phyloP scores from a whole-genome alignment of 495 filamentous ascomycete genomes.

The Xylaria intraflava region DNA sequence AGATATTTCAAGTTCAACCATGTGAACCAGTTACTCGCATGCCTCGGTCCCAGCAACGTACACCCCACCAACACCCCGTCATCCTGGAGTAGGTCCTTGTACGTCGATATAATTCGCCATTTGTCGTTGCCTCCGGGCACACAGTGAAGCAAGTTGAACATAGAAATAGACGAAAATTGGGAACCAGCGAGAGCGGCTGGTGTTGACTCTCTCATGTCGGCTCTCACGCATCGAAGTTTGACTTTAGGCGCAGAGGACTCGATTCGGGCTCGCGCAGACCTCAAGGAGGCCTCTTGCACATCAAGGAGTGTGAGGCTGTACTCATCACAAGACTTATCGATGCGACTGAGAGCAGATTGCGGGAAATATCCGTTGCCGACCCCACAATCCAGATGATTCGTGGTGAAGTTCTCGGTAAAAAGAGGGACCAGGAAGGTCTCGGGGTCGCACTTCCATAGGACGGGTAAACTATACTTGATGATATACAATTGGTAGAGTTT shows the following conservation, averaged over 20 bases:
- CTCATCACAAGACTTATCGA: not conserved
- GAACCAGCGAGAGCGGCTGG: constrained; percentile 7
- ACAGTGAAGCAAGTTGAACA: constrained; percentile 39
- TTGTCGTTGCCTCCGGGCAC: constrained; percentile 21
- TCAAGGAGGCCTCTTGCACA: constrained; percentile 21
- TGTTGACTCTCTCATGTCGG: constrained; percentile 16
- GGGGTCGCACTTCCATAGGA: too few species aligned
- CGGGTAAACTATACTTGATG: too few species aligned
- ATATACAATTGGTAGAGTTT: too few species aligned
- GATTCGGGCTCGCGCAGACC: constrained; percentile 12
- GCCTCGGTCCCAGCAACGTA: constrained; percentile 28
- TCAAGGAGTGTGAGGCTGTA: constrained; percentile 26
- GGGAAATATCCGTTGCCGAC: constrained; percentile 35
- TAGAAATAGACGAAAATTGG: constrained; percentile 31
- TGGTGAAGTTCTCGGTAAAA: constrained; percentile 27
- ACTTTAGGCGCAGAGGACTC: not conserved
- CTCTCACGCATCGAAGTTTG: constrained; percentile 12
- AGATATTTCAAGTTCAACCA: constrained; percentile 26
- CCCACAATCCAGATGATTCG: constrained; percentile 35
- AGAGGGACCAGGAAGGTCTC: constrained; percentile 28
- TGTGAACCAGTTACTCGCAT: constrained; percentile 33
- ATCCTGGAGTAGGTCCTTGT: constrained; percentile 20
- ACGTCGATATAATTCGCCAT: constrained; percentile 14
- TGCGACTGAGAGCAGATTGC: constrained; percentile 8
- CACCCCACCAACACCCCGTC: constrained; percentile 31